These are phyloP conservation scores for Teratosphaeriaceae sp. DNA, from an alignment of 2,329 filamentous ascomycete species.

Conservation along the genomic window DNA sequence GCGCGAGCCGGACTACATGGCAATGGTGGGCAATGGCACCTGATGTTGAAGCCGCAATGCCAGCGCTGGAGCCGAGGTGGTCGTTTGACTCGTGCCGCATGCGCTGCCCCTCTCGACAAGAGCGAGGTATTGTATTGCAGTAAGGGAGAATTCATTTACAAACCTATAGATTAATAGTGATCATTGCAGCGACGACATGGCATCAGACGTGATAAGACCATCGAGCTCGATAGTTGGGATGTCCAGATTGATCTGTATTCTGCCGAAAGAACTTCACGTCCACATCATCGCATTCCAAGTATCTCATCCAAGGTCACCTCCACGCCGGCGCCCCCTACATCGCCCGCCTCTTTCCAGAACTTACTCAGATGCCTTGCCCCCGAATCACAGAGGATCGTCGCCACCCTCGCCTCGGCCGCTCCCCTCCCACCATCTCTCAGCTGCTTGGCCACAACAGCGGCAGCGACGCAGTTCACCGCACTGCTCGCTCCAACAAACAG, in stretches of 20 bases:
- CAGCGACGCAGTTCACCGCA: slow-evolving; percentile 90
- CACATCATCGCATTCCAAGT: slow-evolving; percentile 10
- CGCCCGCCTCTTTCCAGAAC: slow-evolving; percentile 70
- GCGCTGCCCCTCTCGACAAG: no score
- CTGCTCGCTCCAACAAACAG: slow-evolving; percentile 92
- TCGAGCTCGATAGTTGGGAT: no score
- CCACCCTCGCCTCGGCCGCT: slow-evolving; percentile 65
- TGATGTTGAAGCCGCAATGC: neutral
- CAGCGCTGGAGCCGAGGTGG: neutral
- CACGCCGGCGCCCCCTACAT: slow-evolving; percentile 50
- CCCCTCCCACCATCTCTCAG: slow-evolving; percentile 48
- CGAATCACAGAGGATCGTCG: slow-evolving; percentile 77
- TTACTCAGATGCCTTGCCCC: slow-evolving; percentile 75
- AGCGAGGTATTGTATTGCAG: no score
- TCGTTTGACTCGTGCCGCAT: neutral
- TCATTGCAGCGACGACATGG: no score
- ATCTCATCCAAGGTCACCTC: slow-evolving; percentile 52
- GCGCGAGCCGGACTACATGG: neutral
- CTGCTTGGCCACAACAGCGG: slow-evolving; percentile 59
- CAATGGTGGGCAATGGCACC: no score
- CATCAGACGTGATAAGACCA: no score
- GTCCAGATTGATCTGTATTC: no score
- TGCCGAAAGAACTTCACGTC: no score
- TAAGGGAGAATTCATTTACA: no score
- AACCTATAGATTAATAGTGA: no score